These are phyloP conservation scores for Talaromyces ruber DNA, from an alignment of 495 filamentous ascomycete genomes.

Conservation along the genomic window DNA sequence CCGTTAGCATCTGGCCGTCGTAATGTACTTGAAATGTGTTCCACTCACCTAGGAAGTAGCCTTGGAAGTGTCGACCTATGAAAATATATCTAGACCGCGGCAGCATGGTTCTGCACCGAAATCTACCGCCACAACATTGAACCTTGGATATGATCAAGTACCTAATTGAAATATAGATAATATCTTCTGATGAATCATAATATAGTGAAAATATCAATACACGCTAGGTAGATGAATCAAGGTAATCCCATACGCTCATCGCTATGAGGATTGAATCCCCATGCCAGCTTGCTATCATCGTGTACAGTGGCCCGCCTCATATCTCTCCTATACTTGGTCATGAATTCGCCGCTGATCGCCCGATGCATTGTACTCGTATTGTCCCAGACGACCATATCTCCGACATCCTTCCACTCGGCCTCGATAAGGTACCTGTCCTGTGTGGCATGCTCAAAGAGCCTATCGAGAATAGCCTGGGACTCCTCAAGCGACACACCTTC, in stretches of 20 bases:
- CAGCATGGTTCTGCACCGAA: no score
- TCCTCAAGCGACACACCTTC: not conserved
- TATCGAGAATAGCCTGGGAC: not conserved
- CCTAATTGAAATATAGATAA: no score
- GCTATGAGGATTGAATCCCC: not conserved
- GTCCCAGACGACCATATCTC: not conserved
- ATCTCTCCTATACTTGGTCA: not conserved
- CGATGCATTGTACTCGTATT: not conserved
- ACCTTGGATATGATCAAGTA: no score
- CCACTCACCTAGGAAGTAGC: no score
- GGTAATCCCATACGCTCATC: not conserved
- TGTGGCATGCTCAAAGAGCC: not conserved
- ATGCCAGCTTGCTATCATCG: not conserved
- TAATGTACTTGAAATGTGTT: no score
- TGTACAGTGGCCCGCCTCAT: not conserved
- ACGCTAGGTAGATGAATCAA: no score
- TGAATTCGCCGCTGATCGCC: not conserved
- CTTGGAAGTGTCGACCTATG: no score
- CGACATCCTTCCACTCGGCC: not conserved
- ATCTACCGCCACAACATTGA: no score
- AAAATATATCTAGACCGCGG: no score
- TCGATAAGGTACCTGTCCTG: not conserved
- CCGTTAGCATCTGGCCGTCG: no score
- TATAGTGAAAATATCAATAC: no score
- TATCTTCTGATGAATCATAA: no score